These are phyloP conservation scores for Tribonema minus DNA, from an alignment of 108 stramenopile genomes.

Conservation along the genomic window DNA sequence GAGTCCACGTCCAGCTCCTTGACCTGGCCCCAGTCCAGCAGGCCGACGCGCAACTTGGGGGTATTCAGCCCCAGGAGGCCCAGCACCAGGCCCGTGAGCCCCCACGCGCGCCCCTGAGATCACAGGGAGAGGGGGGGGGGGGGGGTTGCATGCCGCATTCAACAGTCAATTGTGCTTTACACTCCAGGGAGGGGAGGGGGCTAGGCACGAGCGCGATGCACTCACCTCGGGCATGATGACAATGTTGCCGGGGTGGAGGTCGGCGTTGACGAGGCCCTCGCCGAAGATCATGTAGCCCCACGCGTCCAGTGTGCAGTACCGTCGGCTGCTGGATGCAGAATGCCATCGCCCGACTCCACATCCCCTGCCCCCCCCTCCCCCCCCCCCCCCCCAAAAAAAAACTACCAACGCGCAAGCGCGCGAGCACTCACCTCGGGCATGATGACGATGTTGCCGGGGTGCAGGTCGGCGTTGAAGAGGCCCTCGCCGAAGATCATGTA, in stretches of 20 bases:
- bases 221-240: slow-evolving; percentile 51
- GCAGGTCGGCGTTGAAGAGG: slow-evolving; percentile 72
- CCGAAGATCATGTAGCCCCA: slow-evolving; percentile 65
- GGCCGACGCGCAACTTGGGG: slow-evolving; percentile 37
- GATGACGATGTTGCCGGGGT: slow-evolving; percentile 67
- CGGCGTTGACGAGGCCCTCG: slow-evolving; percentile 66
- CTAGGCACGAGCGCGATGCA: no score
- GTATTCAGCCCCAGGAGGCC: slow-evolving; percentile 13
- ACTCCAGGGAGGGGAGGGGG: no score
- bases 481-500: slow-evolving; percentile 59
- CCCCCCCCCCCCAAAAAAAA: no score
- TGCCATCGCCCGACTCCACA: no score
- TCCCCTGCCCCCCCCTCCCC: no score
- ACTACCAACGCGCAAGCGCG: no score
- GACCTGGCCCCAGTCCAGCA: slow-evolving; percentile 54
- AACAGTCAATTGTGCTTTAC: no score
- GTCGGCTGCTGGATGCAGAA: no score
- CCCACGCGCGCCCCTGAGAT: no score
- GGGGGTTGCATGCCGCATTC: no score
- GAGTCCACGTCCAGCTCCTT: slow-evolving; percentile 11
- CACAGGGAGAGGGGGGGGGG: no score
- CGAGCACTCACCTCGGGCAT: slow-evolving; percentile 31
- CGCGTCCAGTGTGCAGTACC: no score
- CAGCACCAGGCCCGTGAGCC: background rate
- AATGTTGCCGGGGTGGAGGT: slow-evolving; percentile 71